Conservation (phyloP, 2,329 filamentous ascomycete species). For the Penicillium capsulatum region DNA sequence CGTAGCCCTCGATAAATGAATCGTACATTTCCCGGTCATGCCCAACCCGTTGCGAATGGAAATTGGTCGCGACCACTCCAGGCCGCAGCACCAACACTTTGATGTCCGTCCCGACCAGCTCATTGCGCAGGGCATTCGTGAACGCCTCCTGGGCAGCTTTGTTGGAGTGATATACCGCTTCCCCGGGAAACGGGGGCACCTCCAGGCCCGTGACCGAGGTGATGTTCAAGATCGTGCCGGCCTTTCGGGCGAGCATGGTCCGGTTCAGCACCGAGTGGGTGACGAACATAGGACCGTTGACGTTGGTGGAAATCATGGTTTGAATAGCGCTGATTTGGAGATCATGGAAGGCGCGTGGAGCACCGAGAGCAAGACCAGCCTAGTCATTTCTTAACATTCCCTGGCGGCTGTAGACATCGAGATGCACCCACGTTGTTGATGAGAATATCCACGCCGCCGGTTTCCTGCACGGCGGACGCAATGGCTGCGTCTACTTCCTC, state of each 20-base stretch:
- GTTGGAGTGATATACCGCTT: conserved; percentile 47
- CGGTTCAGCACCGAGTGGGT: conserved; percentile 46
- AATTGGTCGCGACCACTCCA: conserved; percentile 48
- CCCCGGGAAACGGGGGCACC: conserved; percentile 48
- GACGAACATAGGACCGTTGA: conserved; percentile 47
- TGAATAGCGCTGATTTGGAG: conserved; percentile 42
- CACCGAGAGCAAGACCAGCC: conserved; percentile 48
- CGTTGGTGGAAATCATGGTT: conserved; percentile 48
- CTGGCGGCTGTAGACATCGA: too few relatives aligned
- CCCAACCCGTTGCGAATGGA: conserved; percentile 46
- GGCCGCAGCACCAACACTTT: conserved; percentile 47
- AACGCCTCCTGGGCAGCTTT: conserved; percentile 49
- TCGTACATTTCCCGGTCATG: conserved; percentile 43
- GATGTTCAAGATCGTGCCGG: conserved; percentile 48
- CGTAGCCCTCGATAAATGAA: conserved; percentile 45
- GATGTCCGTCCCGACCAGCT: conserved; percentile 46
- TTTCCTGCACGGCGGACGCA: conserved; percentile 27
- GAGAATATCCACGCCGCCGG: conserved; percentile 43
- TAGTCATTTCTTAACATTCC: conserved; percentile 9
- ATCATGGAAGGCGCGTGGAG: conserved; percentile 42
- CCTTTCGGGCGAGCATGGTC: conserved; percentile 38
- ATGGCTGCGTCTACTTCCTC: conserved; percentile 27
- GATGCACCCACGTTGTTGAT: conserved; percentile 41
- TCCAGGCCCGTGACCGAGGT: conserved; percentile 48
- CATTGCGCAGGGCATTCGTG: conserved; percentile 48